phyloP scores from a whole-genome alignment of 2,329 filamentous ascomycete species.

The Purpureocillium takamizusanense region DNA sequence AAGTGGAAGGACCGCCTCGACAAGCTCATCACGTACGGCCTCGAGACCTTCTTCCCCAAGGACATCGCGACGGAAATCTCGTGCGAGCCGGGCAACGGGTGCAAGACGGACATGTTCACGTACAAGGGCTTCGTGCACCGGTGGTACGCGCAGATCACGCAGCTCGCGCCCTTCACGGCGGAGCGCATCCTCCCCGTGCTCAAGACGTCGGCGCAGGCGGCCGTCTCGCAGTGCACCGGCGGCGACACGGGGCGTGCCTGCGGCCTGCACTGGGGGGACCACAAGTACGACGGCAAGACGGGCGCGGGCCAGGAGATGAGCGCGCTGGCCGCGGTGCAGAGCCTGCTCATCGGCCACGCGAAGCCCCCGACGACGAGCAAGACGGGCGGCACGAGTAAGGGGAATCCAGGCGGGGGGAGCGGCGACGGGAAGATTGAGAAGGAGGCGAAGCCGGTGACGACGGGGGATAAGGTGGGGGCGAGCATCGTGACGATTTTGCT shows the following conservation, averaged over 20 bases:
- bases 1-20: conserved; percentile 42
- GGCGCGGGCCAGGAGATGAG: conserved; percentile 53
- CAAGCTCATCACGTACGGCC: conserved; percentile 23
- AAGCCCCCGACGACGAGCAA: conserved; percentile 31
- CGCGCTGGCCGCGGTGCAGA: conserved; percentile 45
- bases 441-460: conserved; percentile 23
- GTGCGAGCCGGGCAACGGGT: conserved; percentile 54
- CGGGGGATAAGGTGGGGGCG: conserved; percentile 35
- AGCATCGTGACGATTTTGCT: conserved; percentile 36
- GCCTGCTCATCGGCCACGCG: conserved; percentile 34
- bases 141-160: conserved; percentile 42
- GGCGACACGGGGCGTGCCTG: conserved; percentile 38
- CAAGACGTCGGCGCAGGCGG: conserved; percentile 39
- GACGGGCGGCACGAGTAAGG: conserved; percentile 41
- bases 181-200: conserved; percentile 40
- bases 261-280: conserved; percentile 42
- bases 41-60: conserved; percentile 40
- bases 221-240: conserved; percentile 42
- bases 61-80: conserved; percentile 49
- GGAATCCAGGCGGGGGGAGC: conserved; percentile 31
- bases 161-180: conserved; percentile 44
- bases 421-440: conserved; percentile 20
- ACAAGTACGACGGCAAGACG: conserved; percentile 39
- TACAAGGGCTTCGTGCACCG: conserved; percentile 53
- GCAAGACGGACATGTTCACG: conserved; percentile 53